Conservation (phyloP, 306 rosid genomes). For the Prunus salicina region DNA sequence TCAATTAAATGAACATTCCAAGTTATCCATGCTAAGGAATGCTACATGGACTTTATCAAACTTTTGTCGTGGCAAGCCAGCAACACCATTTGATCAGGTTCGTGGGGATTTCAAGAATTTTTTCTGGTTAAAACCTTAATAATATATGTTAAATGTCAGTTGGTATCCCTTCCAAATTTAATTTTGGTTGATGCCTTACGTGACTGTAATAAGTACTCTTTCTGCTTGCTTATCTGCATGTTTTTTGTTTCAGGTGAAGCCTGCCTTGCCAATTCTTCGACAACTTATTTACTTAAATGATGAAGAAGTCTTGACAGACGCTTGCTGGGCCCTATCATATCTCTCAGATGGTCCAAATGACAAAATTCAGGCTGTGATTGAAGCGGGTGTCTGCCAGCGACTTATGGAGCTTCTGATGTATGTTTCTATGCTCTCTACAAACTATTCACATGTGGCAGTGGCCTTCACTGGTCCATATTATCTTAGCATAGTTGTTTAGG, state of each 20-base stretch:
- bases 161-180: neutral
- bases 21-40: slow-evolving; percentile 57
- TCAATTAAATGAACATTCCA: slow-evolving; percentile 51
- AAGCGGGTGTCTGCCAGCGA: slow-evolving; percentile 51
- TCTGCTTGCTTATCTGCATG: neutral
- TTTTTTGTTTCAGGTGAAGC: slow-evolving; percentile 51
- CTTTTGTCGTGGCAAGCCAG: slow-evolving; percentile 65
- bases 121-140: neutral
- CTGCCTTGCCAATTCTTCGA: slow-evolving; percentile 52
- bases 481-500: neutral
- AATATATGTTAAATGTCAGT: neutral
- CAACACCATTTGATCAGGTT: slow-evolving; percentile 61
- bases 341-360: slow-evolving; percentile 62
- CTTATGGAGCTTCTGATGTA: slow-evolving; percentile 60
- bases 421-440: slow-evolving; percentile 18
- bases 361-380: slow-evolving; percentile 61
- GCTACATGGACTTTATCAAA: slow-evolving; percentile 67
- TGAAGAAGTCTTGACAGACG: slow-evolving; percentile 59
- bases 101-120: neutral
- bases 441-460: neutral
- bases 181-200: neutral
- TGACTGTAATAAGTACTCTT: neutral
- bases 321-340: slow-evolving; percentile 68
- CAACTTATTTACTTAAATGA: slow-evolving; percentile 49
- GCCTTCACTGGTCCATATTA: neutral